Conservation (phyloP, 1,139 yeast genomes). For the Saccharomyces pastorianus region DNA sequence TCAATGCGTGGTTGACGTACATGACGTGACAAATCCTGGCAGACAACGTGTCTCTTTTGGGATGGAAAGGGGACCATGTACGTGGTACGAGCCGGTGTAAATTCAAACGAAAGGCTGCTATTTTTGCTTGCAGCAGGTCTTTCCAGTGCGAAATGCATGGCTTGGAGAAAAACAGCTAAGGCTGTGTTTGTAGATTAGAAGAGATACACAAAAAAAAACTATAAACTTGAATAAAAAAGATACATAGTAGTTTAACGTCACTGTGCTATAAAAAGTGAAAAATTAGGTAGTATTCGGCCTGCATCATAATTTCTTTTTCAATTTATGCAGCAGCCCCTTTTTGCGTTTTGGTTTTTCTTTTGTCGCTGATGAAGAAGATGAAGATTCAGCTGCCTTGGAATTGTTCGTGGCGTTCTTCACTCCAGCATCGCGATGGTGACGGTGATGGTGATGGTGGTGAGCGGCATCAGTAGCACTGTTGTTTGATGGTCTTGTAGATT, state of each 20-base stretch:
- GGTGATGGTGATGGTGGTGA: not conserved
- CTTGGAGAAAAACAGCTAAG: not conserved
- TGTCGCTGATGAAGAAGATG: conserved; percentile 1
- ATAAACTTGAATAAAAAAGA: not conserved
- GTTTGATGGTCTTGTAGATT: not conserved
- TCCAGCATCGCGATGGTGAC: not conserved
- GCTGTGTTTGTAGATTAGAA: too few relatives aligned
- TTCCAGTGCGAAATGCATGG: too few relatives aligned
- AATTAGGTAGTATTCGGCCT: not conserved
- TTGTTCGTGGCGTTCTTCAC: conserved; percentile 1
- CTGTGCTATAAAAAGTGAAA: not conserved
- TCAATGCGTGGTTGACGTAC: too few relatives aligned
- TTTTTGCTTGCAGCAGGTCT: too few relatives aligned
- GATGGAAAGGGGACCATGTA: too few relatives aligned
- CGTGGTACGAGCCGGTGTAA: too few relatives aligned
- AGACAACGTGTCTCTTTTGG: too few relatives aligned
- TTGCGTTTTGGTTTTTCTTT: conserved; percentile 12
- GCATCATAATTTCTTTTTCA: conserved; percentile 12
- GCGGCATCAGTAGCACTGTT: not conserved
- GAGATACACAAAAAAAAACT: not conserved
- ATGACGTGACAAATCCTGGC: too few relatives aligned
- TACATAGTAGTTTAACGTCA: not conserved
- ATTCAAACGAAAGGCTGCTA: too few relatives aligned
- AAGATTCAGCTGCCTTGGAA: conserved; percentile 2
- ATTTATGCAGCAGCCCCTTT: conserved; percentile 13